Evolutionary conservation across 768 basidiomycete genomes (phyloP), one percentile per base, ranked within the genome.

Genomic region (Leccinum rimulosum): DNA sequence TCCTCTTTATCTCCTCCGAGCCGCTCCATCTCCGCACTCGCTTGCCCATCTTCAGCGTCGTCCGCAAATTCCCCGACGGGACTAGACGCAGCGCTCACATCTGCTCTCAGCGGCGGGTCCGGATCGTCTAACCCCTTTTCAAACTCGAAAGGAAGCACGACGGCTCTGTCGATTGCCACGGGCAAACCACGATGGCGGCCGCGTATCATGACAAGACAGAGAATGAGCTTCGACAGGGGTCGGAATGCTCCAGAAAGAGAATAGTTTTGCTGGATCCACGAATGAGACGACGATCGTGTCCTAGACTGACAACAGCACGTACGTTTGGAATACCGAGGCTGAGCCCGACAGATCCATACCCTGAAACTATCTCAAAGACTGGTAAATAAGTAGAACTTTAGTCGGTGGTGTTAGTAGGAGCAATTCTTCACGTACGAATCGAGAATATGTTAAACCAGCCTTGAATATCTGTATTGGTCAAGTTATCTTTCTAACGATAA

Each of bases 181-280:
- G 93, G 92, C 7, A 94, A 76, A 38, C 93, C 92, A 50, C 95
- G 87, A 72, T 98, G 95, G 12, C 93, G 84, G 8, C 95, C 94
- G 58, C 97, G 89, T 61, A 99, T 81, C 93, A 98, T 98, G 64
- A 98, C 93, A 9, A 83, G 72, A 68, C 86, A 87, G 28, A 98
- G 65, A 57, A 98, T 85, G 36, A 99, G 80, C 73, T 98, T 98
- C 0, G 94, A 95, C 6, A 97, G 73, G 0, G 88, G 83, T 14
- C 80, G 77, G 59, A 95, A 85, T 10, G 87, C 84, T 2, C 93
- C 95, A 6, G 84, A 84, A 55, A 98, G 82, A 0, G 91, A 92
- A 66, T 84, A 92, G 69, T 90, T 89, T 69, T 83, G 79, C 94
- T 97, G 62, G 4, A 27, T 36, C 8, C 54, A 33, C 14, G 31